These are phyloP conservation scores for Aspergillus sclerotiicarbonarius DNA, from an alignment of 495 filamentous ascomycete genomes.

Conservation along the genomic window DNA sequence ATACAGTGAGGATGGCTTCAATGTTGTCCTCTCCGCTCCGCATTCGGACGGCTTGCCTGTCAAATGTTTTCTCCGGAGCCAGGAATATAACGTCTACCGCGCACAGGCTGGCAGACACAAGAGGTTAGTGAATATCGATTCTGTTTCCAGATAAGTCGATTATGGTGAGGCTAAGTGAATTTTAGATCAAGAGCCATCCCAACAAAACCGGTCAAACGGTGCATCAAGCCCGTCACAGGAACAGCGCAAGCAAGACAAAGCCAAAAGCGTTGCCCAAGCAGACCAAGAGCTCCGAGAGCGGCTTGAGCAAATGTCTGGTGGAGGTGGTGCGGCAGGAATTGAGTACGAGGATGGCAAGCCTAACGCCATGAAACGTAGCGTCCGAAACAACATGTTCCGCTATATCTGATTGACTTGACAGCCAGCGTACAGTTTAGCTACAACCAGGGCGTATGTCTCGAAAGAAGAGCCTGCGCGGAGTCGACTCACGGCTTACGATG, in stretches of 20 bases:
- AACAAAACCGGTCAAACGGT: not conserved
- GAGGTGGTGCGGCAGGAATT: slow-evolving; percentile 73
- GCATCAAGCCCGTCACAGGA: slow-evolving; percentile 6
- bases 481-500: not conserved
- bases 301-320: slow-evolving; percentile 67
- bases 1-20: not conserved
- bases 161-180: too few relatives aligned
- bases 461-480: not conserved
- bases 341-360: slow-evolving; percentile 78
- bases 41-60: not conserved
- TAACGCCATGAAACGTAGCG: slow-evolving; percentile 72
- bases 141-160: not conserved
- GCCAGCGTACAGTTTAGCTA: not conserved
- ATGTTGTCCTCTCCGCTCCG: not conserved
- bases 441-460: not conserved
- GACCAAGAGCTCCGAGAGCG: slow-evolving; percentile 68
- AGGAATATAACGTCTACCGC: slow-evolving; percentile 10
- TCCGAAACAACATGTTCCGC: slow-evolving; percentile 77
- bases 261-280: slow-evolving; percentile 57
- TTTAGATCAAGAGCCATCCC: not conserved
- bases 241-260: slow-evolving; percentile 9
- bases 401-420: slow-evolving; percentile 45
- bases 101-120: not conserved
- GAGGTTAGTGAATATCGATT: not conserved
- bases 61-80: not conserved